Evolutionary conservation across 345 rosid species (phyloP).

Genomic region (Pugionium dolabratum): DNA sequence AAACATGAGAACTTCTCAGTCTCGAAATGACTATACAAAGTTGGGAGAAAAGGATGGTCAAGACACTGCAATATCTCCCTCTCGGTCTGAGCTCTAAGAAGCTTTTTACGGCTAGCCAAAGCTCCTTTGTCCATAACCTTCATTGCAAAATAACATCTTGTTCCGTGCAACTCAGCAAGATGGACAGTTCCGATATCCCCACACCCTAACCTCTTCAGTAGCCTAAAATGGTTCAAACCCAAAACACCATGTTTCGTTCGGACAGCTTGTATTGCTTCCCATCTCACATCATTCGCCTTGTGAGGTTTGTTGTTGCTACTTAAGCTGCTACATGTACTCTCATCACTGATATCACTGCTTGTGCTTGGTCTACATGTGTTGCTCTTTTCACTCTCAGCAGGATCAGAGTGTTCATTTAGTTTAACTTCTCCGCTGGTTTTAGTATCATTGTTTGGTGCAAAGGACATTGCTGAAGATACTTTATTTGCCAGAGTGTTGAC

Average conservation of each 20-base stretch:
- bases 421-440: slow-evolving; percentile 49
- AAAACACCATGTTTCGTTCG: slow-evolving; percentile 58
- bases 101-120: slow-evolving; percentile 73
- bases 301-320: slow-evolving; percentile 65
- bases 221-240: slow-evolving; percentile 74
- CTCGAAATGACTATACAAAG: slow-evolving; percentile 75
- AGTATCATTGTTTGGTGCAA: slow-evolving; percentile 42
- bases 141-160: slow-evolving; percentile 70
- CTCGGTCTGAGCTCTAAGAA: slow-evolving; percentile 79
- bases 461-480: slow-evolving; percentile 48
- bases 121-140: slow-evolving; percentile 75
- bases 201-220: slow-evolving; percentile 68
- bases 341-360: slow-evolving; percentile 79
- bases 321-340: slow-evolving; percentile 70
- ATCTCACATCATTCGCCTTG: slow-evolving; percentile 64
- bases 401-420: slow-evolving; percentile 46
- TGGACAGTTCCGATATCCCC: slow-evolving; percentile 82
- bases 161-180: slow-evolving; percentile 67
- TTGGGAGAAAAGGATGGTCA: slow-evolving; percentile 83
- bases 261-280: slow-evolving; percentile 82
- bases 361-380: slow-evolving; percentile 63
- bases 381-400: slow-evolving; percentile 53
- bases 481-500: slow-evolving; percentile 47
- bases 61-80: slow-evolving; percentile 68
- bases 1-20: slow-evolving; percentile 79